Conservation (phyloP, 1,139 yeast genomes). For the Spathaspora sp. region DNA sequence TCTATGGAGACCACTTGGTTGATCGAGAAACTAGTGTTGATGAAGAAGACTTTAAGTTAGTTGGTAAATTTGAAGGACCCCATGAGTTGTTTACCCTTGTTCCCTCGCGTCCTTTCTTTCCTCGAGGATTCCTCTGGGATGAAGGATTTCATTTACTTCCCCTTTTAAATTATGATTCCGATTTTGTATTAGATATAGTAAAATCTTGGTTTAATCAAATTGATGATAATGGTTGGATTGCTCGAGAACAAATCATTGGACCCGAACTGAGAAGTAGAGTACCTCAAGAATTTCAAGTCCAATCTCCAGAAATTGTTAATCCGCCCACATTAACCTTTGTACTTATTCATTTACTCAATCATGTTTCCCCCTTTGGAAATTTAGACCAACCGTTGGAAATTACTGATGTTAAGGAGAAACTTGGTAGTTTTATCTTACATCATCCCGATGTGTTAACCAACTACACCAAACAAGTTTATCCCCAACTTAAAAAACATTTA, state of each 20-base stretch:
- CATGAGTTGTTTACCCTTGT: conserved; percentile 74
- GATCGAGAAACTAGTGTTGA: conserved; percentile 70
- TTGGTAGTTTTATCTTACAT: conserved; percentile 55
- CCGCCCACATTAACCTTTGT: conserved; percentile 93
- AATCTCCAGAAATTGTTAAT: conserved; percentile 88
- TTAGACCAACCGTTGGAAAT: conserved; percentile 23
- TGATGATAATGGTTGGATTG: conserved; percentile 95
- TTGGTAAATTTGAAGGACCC: conserved; percentile 63
- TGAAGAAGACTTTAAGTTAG: conserved; percentile 61
- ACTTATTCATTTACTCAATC: conserved; percentile 63
- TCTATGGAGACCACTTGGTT: conserved; percentile 83
- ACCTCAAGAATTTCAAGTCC: conserved; percentile 81
- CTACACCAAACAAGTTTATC: conserved; percentile 70
- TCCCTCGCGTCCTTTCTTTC: conserved; percentile 93
- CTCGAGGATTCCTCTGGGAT: conserved; percentile 98
- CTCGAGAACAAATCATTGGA: conserved; percentile 92
- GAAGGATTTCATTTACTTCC: conserved; percentile 95
- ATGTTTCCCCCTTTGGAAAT: conserved; percentile 22
- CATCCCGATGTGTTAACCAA: conserved; percentile 61
- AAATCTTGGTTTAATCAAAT: conserved; percentile 86
- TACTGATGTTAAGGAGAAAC: conserved; percentile 18
- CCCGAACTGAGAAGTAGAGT: conserved; percentile 87
- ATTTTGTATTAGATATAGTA: conserved; percentile 75
- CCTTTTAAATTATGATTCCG: conserved; percentile 78
- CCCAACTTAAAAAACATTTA: conserved; percentile 73